Base-by-base conservation (phyloP, 2,329 filamentous ascomycete genomes). In the Aquanectria penicillioides region DNA sequence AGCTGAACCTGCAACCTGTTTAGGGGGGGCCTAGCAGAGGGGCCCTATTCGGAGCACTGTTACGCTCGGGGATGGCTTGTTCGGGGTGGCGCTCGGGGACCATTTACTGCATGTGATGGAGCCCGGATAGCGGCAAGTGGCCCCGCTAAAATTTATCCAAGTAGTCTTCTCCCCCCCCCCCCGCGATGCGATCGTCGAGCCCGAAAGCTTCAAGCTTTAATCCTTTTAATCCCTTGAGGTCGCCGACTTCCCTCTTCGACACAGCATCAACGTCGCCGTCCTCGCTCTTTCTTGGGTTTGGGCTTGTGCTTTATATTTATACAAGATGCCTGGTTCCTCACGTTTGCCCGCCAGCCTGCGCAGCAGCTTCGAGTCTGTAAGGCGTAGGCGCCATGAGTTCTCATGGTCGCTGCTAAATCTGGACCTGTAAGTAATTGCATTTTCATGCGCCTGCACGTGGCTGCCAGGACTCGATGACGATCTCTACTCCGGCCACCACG, bases 341-440 rank as follows among this genome's bases (percentile, higher is more conserved):
- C 84, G 89, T 71, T 86, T 92, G 75, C 89, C 90, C 67, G 81
- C 89, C 64, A 91, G 88, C 78, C 79, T 92, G 74, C 84, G 89
- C 69, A 89, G 89, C 71, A 84, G 86, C 74, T 83, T 91, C 71
- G 83, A 82, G 64, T 81, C 79, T 62, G 85, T 87, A 70, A 88
- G 86, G 76, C 83, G 81, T 59, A 80, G 81, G 52, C 79, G 82
- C 60, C 82, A 83, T 41, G 80, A 80, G 56, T 83, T 84, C 69
- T 83, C 86, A 69, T 73, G 87, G 69, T 78, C 85, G 59, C 75
- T 89, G 36, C 71, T 91, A 62, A 92, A 89, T 71, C 73, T 92
- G 52, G 88, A 92, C 66, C 72, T 92, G 89, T 91, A 80, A 80
- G 88, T 81, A 48, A 17, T 53, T 49, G 44, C 47, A 22, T 38